Evolutionary conservation across 2,329 filamentous ascomycete species (phyloP).

Genomic region (Neofusicoccum ribis): DNA sequence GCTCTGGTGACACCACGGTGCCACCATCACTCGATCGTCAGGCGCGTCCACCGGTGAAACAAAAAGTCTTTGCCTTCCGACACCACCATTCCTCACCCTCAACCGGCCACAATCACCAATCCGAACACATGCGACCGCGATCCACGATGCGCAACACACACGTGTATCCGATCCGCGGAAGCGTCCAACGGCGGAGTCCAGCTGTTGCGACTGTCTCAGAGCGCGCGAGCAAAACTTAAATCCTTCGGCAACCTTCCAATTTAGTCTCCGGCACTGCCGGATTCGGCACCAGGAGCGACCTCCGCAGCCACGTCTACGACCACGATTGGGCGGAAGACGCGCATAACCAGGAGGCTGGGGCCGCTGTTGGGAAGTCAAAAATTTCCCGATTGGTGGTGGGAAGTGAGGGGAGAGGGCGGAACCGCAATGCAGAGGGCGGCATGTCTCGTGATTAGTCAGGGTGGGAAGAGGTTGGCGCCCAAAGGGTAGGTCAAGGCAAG

Average conservation of each 20-base stretch:
- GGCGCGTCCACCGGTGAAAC: too few relatives aligned
- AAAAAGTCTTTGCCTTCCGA: too few relatives aligned
- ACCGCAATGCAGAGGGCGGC: neutral
- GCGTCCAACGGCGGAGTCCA: neutral
- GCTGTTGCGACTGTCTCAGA: neutral
- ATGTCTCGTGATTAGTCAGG: neutral
- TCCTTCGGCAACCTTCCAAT: neutral
- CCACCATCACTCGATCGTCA: too few relatives aligned
- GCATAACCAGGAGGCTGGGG: neutral
- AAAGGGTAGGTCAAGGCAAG: neutral
- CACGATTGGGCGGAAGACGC: neutral
- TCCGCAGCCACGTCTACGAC: neutral
- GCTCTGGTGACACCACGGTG: too few relatives aligned
- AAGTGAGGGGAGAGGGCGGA: too few relatives aligned
- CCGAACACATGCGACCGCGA: too few relatives aligned
- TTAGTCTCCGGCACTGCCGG: neutral
- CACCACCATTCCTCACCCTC: too few relatives aligned
- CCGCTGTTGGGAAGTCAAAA: neutral
- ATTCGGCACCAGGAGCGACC: neutral
- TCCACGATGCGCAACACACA: neutral
- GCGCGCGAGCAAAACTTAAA: neutral
- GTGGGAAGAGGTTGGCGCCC: neutral
- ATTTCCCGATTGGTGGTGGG: neutral
- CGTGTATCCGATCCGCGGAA: neutral
- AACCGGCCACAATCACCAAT: too few relatives aligned